Evolutionary conservation across 2,329 filamentous ascomycete species (phyloP).

Genomic region (Metarhizium anisopliae): DNA sequence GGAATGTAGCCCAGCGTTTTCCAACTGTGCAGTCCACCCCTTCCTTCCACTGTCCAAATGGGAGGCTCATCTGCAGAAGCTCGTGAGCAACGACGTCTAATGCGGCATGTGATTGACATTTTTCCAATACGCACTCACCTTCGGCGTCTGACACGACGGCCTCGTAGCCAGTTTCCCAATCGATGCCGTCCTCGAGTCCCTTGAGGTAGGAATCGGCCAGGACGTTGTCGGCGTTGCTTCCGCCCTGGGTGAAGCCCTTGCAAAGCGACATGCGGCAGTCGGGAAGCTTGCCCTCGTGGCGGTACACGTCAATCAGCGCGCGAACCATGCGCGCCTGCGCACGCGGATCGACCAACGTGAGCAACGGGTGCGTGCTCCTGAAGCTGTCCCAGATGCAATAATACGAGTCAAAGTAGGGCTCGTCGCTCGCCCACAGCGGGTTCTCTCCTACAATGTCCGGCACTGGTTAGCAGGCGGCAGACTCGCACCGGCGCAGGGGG

Average conservation of each 20-base stretch:
- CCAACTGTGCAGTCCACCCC: conserved; percentile 65
- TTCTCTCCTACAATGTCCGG: conserved; percentile 49
- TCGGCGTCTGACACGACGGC: conserved; percentile 69
- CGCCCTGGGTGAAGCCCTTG: conserved; percentile 69
- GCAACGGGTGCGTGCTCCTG: conserved; percentile 59
- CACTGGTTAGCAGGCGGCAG: too few relatives aligned
- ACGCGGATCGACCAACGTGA: conserved; percentile 61
- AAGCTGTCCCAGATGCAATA: conserved; percentile 69
- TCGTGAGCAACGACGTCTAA: background rate
- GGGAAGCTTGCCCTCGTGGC: conserved; percentile 58
- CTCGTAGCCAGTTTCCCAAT: conserved; percentile 63
- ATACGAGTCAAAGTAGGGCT: conserved; percentile 66
- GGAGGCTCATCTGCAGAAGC: conserved; percentile 40
- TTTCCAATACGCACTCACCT: conserved; percentile 16
- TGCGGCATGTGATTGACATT: background rate
- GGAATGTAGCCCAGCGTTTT: conserved; percentile 65
- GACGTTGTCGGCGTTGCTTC: conserved; percentile 66
- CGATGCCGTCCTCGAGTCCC: conserved; percentile 52
- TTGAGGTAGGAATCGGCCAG: conserved; percentile 66
- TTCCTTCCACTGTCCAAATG: conserved; percentile 60
- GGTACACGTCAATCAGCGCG: conserved; percentile 63
- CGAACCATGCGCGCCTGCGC: conserved; percentile 62
- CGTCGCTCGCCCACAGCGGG: conserved; percentile 57
- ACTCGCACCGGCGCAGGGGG: too few relatives aligned
- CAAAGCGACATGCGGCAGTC: conserved; percentile 72